Base-by-base conservation (phyloP, 805 yeast genomes). In the Nakazawaea ernobii region DNA sequence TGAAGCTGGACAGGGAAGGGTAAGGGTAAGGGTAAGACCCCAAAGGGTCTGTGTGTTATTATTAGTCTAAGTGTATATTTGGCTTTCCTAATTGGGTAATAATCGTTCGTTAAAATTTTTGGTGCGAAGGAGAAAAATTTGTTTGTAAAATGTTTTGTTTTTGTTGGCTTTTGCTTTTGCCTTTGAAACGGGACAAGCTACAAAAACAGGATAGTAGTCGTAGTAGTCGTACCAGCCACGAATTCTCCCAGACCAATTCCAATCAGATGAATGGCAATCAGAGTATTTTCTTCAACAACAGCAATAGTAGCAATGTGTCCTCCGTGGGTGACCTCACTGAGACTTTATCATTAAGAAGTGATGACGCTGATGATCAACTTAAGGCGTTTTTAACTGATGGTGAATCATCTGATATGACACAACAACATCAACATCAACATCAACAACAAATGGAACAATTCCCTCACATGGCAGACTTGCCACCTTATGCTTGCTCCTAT, bases 401-500 rank as follows among this genome's bases (percentile, higher is more conserved):
- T 15, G 50, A 33, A 20, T 20, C 24, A 20, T 20, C 24, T 26
- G 46, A 46, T 11, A 28, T 8, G 38, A 11, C 4, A n/a, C 24
- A 36, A 24, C 45, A 32, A 7, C 28, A 27, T 13, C 33, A 29
- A 9, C 32, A 42, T 9, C 49, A 35, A 27, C 33, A 24, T 8
- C 26, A 13, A n/a, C n/a, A n/a, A n/a, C n/a, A n/a, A n/a, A n/a
- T 32, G n/a, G 28, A 32, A 14, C 36, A 35, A 20, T 20, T 20
- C 24, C 24, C 24, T 20, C 45, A 24, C n/a, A n/a, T 15, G 32
- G 29, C 11, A 3, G 46, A 48, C 15, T 40, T 52, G 10, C 63
- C 67, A 5, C 59, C 53, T 26, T 63, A 68, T 50, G 67, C 75
- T 1, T 77, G 83, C 55, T 59, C 75, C 2, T 90, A 90, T 63